A percentile compares a stretch with the other conserved stretches of the same genome.
These are phyloP conservation scores for Lentinula raphanica DNA, from an alignment of 768 basidiomycete genomes.

Conservation along the genomic window DNA sequence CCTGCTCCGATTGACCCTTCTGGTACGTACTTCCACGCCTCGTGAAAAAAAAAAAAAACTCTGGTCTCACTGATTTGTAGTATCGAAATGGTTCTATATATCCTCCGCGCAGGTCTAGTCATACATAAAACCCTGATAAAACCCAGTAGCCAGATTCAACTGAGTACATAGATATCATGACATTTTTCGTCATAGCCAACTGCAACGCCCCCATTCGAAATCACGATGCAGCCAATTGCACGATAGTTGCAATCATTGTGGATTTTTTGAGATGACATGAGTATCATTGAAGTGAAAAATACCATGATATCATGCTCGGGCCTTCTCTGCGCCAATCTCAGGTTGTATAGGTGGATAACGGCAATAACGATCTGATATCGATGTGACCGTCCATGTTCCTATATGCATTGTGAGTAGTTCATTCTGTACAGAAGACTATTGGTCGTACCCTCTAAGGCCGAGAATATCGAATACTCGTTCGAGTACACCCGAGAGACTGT, in stretches of 20 bases:
- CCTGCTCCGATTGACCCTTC: conserved; percentile 89
- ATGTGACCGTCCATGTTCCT: conserved; percentile 93
- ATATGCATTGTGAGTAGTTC: conserved; percentile 2
- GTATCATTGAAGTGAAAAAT: neutral
- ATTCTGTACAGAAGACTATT: neutral
- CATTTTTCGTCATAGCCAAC: neutral
- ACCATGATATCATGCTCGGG: neutral
- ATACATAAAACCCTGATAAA: conserved; percentile 29
- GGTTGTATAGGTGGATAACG: conserved; percentile 76
- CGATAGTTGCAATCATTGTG: too few relatives aligned
- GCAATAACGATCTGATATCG: conserved; percentile 86
- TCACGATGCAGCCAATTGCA: too few relatives aligned
- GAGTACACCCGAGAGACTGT: conserved; percentile 76
- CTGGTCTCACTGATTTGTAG: conserved; percentile 30
- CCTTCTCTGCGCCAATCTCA: conserved; percentile 31
- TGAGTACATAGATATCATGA: neutral
- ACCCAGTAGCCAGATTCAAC: too few relatives aligned
- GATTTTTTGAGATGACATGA: neutral
- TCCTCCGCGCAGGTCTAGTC: conserved; percentile 69
- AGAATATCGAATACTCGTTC: conserved; percentile 84
- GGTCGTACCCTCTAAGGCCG: conserved; percentile 77
- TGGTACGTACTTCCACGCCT: conserved; percentile 44
- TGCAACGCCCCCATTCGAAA: neutral
- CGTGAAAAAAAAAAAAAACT: neutral
- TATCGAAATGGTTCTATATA: conserved; percentile 94